Conservation (phyloP, 2,329 filamentous ascomycete genomes). For the Diaporthe australafricana region DNA sequence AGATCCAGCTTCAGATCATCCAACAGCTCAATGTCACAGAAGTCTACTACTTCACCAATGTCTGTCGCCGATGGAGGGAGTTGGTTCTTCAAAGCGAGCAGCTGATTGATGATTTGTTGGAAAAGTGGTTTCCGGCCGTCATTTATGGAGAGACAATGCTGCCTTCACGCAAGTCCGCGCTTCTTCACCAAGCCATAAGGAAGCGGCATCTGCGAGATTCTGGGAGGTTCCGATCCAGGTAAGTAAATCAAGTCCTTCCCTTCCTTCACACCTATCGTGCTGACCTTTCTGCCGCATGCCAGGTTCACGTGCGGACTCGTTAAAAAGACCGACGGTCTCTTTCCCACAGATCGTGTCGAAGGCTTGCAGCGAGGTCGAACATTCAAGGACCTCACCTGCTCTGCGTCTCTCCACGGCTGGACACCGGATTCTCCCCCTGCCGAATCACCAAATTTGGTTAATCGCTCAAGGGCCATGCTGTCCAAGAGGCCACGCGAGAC, state of each 20-base stretch:
- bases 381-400: conserved; percentile 2
- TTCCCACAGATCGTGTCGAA: conserved; percentile 6
- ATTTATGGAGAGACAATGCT: background rate
- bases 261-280: background rate
- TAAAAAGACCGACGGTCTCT: background rate
- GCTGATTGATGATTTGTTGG: background rate
- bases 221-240: conserved; percentile 17
- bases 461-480: too few species aligned
- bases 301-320: background rate
- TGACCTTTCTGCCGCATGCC: background rate
- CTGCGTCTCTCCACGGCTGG: background rate
- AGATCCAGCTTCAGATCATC: conserved; percentile 27
- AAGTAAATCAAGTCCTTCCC: background rate
- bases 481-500: background rate
- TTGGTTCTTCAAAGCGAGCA: background rate
- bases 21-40: conserved; percentile 10
- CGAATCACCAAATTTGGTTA: too few species aligned
- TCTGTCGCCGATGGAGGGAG: conserved; percentile 27
- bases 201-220: conserved; percentile 7
- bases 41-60: conserved; percentile 13
- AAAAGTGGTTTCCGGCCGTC: background rate
- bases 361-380: conserved; percentile 5
- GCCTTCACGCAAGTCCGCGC: too few species aligned
- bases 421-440: background rate
- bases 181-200: background rate